phyloP scores from a whole-genome alignment of 2,329 filamentous ascomycete genomes.

The Scopulariopsis brevicaulis region DNA sequence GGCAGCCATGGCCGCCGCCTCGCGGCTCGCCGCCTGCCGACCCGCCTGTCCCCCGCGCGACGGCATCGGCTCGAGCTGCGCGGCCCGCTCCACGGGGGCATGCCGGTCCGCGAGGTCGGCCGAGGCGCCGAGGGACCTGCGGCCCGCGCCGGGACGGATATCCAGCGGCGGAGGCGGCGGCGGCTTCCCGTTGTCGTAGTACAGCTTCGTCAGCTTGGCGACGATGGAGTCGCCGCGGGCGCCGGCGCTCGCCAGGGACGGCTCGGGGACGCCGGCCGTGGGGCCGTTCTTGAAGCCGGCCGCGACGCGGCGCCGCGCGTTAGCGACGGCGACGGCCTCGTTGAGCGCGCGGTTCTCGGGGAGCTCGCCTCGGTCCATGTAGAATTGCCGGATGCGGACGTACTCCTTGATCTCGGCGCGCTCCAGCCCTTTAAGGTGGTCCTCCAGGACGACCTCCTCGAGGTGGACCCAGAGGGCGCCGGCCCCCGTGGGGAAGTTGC shows the following conservation, averaged over 20 bases:
- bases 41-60: background rate
- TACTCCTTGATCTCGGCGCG: constrained; percentile 53
- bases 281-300: constrained; percentile 10
- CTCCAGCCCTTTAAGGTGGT: constrained; percentile 37
- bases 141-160: background rate
- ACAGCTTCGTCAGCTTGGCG: background rate
- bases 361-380: constrained; percentile 41
- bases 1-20: constrained; percentile 10
- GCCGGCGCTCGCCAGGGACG: background rate
- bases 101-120: background rate
- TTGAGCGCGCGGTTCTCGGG: constrained; percentile 35
- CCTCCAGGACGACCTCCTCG: constrained; percentile 48
- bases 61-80: background rate
- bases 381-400: constrained; percentile 46
- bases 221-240: background rate
- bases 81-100: background rate
- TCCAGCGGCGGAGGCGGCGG: background rate
- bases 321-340: constrained; percentile 36
- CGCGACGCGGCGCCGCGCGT: constrained; percentile 34
- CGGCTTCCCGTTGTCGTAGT: background rate
- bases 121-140: background rate
- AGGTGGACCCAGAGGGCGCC: constrained; percentile 53
- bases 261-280: background rate
- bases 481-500: constrained; percentile 48
- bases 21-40: background rate